Percentiles rank a stretch among this genome's conserved stretches.
These are phyloP conservation scores for Naganishia liquefaciens DNA, from an alignment of 1,284 basidiomycete genomes.

Conservation along the genomic window DNA sequence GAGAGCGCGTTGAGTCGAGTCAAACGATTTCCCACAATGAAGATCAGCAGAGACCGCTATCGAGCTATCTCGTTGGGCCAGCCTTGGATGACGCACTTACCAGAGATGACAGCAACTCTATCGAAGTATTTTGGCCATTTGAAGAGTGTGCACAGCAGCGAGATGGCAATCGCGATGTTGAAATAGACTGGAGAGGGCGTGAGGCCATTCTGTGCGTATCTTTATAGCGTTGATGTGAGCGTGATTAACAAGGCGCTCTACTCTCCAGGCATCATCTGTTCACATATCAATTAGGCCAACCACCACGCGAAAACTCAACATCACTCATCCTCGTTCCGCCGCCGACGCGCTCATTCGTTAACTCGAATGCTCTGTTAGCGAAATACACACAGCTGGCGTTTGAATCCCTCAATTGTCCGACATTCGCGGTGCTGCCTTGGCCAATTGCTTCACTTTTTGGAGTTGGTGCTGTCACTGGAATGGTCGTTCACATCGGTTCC, in stretches of 20 bases:
- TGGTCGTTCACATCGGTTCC: slow-evolving; percentile 82
- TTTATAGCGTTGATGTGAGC: not conserved
- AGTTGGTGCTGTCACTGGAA: slow-evolving; percentile 71
- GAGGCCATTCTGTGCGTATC: slow-evolving; percentile 80
- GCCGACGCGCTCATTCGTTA: slow-evolving; percentile 29
- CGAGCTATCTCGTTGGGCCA: slow-evolving; percentile 25
- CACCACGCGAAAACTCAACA: slow-evolving; percentile 72
- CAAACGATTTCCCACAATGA: slow-evolving; percentile 2
- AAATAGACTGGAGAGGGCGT: slow-evolving; percentile 78
- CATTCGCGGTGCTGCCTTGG: slow-evolving; percentile 77
- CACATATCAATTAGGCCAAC: slow-evolving; percentile 72
- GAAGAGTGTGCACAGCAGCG: slow-evolving; percentile 53
- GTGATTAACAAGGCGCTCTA: not conserved
- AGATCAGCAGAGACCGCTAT: slow-evolving; percentile 20
- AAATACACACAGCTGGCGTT: slow-evolving; percentile 89
- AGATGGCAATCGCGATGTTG: slow-evolving; percentile 60
- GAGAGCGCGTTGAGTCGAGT: slow-evolving; percentile 6
- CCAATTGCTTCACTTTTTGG: slow-evolving; percentile 83
- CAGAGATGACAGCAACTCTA: slow-evolving; percentile 58
- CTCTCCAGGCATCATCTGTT: slow-evolving; percentile 77
- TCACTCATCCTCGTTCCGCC: slow-evolving; percentile 46
- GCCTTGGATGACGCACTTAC: slow-evolving; percentile 28
- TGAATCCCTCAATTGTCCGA: slow-evolving; percentile 91
- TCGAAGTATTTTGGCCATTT: slow-evolving; percentile 82
- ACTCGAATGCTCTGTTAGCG: slow-evolving; percentile 67